Conservation (phyloP, 2,329 filamentous ascomycete genomes). For the Botryotinia globosa region DNA sequence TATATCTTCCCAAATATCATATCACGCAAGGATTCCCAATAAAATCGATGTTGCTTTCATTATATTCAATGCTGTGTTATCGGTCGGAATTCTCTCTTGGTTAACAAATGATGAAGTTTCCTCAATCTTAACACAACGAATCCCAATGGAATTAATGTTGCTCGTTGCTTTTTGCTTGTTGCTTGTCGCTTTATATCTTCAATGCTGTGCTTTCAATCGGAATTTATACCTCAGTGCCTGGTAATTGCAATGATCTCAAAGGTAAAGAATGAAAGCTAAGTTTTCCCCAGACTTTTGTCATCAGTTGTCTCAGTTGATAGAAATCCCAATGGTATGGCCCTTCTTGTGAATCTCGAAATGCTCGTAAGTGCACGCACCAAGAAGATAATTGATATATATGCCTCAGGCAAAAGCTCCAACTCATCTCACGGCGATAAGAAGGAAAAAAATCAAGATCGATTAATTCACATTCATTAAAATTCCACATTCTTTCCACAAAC, state of each 20-base stretch:
- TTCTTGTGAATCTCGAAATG: neutral
- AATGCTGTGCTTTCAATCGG: neutral
- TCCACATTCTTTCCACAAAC: neutral
- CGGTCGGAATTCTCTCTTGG: neutral
- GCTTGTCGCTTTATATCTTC: neutral
- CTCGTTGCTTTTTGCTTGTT: neutral
- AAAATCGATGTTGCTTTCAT: neutral
- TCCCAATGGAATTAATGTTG: neutral
- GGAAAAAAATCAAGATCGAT: neutral
- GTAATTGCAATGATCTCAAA: neutral
- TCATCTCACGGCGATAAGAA: neutral
- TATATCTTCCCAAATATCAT: neutral
- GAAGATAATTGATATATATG: neutral
- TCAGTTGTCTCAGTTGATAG: neutral
- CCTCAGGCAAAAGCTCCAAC: neutral
- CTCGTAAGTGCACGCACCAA: neutral
- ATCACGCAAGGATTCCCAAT: neutral
- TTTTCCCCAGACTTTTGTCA: neutral
- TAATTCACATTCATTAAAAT: neutral
- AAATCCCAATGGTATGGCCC: neutral
- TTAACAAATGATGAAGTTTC: neutral
- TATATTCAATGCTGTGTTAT: conserved; percentile 3
- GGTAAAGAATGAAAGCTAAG: neutral
- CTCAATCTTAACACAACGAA: neutral
- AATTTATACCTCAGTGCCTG: neutral